Base-by-base conservation (phyloP, 306 rosid genomes). In the Acacia crassicarpa region DNA sequence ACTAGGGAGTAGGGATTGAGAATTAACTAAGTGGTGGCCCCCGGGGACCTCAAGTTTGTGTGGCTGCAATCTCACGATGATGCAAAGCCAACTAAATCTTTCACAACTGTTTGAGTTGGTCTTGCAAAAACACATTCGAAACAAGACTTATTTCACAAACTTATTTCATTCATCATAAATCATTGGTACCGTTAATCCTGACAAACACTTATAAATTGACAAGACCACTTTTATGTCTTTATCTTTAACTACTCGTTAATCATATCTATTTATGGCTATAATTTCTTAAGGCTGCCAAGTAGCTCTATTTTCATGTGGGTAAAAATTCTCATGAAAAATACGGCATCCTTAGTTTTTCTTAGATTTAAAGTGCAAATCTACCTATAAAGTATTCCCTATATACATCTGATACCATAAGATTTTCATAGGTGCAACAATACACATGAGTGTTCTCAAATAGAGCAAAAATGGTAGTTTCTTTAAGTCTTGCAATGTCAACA, bases 51-150 rank as follows among this genome's bases (percentile, higher is more conserved):
- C 70, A 9, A 76, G 22, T 76, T 70, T 76, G 87, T 80, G 87
- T 80, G 87, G 87, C 87, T 71, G 76, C 15, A 62, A 84, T 41
- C 54, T 69, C n/a, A 25, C 25, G 41, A 30, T 75, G 72, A 63
- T 67, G 51, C 45, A 33, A 72, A 48, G 25, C 68, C 76, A 58
- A 17, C 8, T 23, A 65, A 61, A 56, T 67, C 51, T 58, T 80
- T 43, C 67, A 6, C 40, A 16, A 1, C 1, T 30, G 32, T 30
- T 30, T 30, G 32, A 30, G 32, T 30, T 30, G 32, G 2, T 2
- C 0, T 30, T 30, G 32, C 0, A 30, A 30, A 30, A 30, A 2
- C 2, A 30, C 2, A 30, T 30, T 30, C 32, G 32, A 30, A 30
- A 30, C 32, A 30, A 30, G 2, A 30, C 2, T 30, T 2, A 30